Base-by-base conservation (phyloP, 305 asterid species). In the Coffea humblotiana region DNA sequence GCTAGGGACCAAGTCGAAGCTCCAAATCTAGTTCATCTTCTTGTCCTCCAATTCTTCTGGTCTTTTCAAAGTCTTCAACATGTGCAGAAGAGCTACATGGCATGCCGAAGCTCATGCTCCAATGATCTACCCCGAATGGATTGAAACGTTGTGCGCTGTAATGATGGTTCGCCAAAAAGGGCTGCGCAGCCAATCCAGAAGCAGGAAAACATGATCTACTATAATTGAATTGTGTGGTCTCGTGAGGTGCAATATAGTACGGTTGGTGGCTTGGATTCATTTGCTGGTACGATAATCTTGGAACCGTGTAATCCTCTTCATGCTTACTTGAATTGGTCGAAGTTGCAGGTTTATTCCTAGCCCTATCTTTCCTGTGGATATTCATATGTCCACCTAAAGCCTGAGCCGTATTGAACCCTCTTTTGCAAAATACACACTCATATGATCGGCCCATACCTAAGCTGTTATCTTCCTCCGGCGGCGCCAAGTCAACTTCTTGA, bases 341-440 rank as follows among this genome's bases (percentile, higher is more conserved):
- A n/a, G 74, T 3, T 35, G 74, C 72, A 63, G 92, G 88, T 64
- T 87, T 92, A 52, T 80, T 89, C 68, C 83, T 81, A 4, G 88
- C 83, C 40, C 87, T 86, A 60, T 93, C 90, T 60, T 89, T 93
- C 18, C 97, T 76, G 79, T 93, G 97, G 79, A 93, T 93, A 65
- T 93, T 93, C 97, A 93, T 93, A 84, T 91, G 97, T 10, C 97
- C 97, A 2, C 97, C 97, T 83, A 93, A 86, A 70, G 97, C 97
- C 66, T 93, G 97, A 0, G 97, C 97, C 0, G 97, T 90, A 70
- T 89, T 90, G 94, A 93, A 93, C 1, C 97, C 97, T 83, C 94
- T 77, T 84, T 89, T 90, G 92, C 98, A 93, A 75, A 86, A 92
- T 6, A 91, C 94, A 72, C 98, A 93, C 87, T 93, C 97, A 73